These are phyloP conservation scores for Endoconidiophora laricicola DNA, from an alignment of 2,329 filamentous ascomycete species.

Conservation along the genomic window DNA sequence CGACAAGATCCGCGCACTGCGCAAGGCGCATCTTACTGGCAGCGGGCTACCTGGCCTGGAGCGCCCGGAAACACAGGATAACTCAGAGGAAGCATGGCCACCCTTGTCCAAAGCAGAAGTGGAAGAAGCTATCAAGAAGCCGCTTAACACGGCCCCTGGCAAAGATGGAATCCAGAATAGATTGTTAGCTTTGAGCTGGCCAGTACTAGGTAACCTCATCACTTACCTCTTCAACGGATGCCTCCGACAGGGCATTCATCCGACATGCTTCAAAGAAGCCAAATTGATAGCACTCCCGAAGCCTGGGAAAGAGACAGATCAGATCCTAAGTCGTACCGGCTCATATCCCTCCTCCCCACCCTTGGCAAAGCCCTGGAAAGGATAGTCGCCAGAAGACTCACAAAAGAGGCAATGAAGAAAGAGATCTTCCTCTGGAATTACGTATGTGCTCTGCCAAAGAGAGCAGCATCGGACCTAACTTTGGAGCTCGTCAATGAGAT, in stretches of 20 bases:
- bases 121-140: background rate
- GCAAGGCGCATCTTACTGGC: background rate
- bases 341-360: slow-evolving; percentile 17
- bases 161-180: slow-evolving; percentile 3
- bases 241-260: background rate
- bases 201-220: slow-evolving; percentile 14
- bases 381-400: slow-evolving; percentile 16
- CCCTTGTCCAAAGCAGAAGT: background rate
- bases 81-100: background rate
- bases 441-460: slow-evolving; percentile 16
- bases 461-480: slow-evolving; percentile 15
- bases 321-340: slow-evolving; percentile 15
- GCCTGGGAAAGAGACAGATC: slow-evolving; percentile 14
- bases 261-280: background rate
- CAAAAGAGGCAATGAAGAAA: slow-evolving; percentile 14
- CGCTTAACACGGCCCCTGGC: background rate
- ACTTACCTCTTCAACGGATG: slow-evolving; percentile 3
- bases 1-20: background rate
- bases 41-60: background rate
- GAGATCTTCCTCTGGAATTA: slow-evolving; percentile 15
- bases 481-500: slow-evolving; percentile 11
- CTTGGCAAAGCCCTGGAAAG: slow-evolving; percentile 18
- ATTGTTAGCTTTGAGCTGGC: background rate
- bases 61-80: background rate
- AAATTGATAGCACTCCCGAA: background rate